phyloP scores from a whole-genome alignment of 306 rosid species.

The Alnus rubra region DNA sequence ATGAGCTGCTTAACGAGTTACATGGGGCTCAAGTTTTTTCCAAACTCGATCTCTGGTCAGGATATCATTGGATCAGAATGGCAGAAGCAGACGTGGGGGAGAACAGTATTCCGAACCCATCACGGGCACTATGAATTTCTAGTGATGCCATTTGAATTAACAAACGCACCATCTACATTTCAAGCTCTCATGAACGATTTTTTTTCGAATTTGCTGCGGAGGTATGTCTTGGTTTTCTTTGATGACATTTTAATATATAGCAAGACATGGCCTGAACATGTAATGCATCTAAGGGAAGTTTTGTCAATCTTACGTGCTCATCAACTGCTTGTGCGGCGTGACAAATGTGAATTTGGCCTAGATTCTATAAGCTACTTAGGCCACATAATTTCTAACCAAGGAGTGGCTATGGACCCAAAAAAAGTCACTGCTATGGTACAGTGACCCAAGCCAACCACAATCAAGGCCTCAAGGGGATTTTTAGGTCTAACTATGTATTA shows the following conservation, averaged over 20 bases:
- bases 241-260: neutral
- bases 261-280: neutral
- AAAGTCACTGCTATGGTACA: too few species aligned
- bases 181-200: neutral
- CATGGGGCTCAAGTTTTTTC: neutral
- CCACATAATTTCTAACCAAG: too few species aligned
- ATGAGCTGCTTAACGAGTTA: neutral
- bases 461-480: neutral
- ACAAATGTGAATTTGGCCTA: too few species aligned
- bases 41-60: neutral
- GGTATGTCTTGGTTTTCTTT: neutral
- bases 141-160: neutral
- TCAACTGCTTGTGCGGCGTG: too few species aligned
- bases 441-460: neutral
- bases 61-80: neutral
- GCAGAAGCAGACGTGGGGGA: fast-evolving
- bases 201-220: neutral
- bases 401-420: too few species aligned
- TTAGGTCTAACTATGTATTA: neutral
- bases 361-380: too few species aligned
- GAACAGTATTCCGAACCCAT: neutral
- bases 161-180: neutral
- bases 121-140: neutral
- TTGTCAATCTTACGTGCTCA: too few species aligned
- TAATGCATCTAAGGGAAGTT: too few species aligned